These are phyloP conservation scores for Mycena chlorophos DNA, from an alignment of 768 basidiomycete genomes.

Conservation along the genomic window DNA sequence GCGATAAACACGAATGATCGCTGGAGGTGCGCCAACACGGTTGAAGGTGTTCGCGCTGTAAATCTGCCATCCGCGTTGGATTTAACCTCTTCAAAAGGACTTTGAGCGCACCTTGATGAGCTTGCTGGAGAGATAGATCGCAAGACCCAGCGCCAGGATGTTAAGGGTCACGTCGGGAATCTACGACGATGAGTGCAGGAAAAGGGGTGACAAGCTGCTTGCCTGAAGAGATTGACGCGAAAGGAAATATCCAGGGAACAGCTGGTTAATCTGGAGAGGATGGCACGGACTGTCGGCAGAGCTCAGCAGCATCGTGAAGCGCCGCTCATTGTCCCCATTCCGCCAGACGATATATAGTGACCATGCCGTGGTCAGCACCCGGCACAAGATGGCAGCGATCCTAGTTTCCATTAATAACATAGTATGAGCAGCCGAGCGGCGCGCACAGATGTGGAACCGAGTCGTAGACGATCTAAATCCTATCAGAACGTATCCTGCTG, in stretches of 20 bases:
- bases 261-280: conserved; percentile 4
- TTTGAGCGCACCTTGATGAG: conserved; percentile 15
- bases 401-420: conserved; percentile 1
- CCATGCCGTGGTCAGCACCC: conserved; percentile 18
- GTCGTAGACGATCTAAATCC: conserved; percentile 29
- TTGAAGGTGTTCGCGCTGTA: conserved; percentile 31
- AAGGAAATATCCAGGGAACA: conserved; percentile 19
- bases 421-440: background rate
- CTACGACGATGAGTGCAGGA: conserved; percentile 1
- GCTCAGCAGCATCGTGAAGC: conserved; percentile 11
- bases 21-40: conserved; percentile 35
- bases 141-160: conserved; percentile 9
- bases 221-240: conserved; percentile 14
- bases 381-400: conserved; percentile 19
- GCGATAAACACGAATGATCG: conserved; percentile 36
- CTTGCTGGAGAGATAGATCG: conserved; percentile 17
- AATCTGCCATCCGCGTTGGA: background rate
- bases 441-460: conserved; percentile 39
- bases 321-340: conserved; percentile 10
- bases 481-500: background rate
- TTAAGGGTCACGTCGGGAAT: conserved; percentile 20
- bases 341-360: conserved; percentile 23
- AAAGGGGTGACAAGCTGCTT: background rate
- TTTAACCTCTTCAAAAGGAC: background rate
- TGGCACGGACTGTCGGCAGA: conserved; percentile 18